Base-by-base conservation (phyloP, 2,329 filamentous ascomycete genomes). In the Claviceps cyperi region DNA sequence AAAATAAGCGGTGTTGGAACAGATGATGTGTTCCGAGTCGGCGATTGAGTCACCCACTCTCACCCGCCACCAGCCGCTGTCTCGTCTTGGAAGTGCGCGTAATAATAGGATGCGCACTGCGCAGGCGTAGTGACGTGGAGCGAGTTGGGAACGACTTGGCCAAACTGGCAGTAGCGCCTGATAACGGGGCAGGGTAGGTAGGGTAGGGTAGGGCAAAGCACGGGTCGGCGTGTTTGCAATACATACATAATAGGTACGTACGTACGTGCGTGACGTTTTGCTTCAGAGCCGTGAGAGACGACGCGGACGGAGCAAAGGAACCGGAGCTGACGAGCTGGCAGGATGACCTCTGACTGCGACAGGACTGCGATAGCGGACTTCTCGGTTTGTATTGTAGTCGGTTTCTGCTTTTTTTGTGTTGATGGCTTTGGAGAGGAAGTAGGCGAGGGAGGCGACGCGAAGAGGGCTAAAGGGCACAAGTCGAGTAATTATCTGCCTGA, bases 331-430 rank as follows among this genome's bases (percentile, higher is more conserved):
- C 59, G 57, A 64, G 72, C 74, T 77, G 75, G 66, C 68, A 74
- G 70, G 74, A 78, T 68, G 66, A 73, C 74, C 75, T 65, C 43
- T 68, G 70, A 74, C 76, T 76, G 76, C 76, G 76, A 79, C 76
- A 72, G 69, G 69, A 74, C 76, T 75, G 76, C 75, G 76, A 79
- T 75, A 71, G 69, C 67, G 71, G 71, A 75, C 70, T 76, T 11
- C 75, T 76, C 68, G 66, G 66, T 71, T 32, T 62, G 66, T 71
- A 69, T 67, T 64, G 66, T 66, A 71, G 70, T 69, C 72, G 71
- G 67, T 65, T 67, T 70, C 69, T 53, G 61, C 62, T 67, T 69
- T 65, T 69, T 69, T 73, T 66, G n/a, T 67, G n/a, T 9, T 74
- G 68, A 72, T 74, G 69, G 64, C 71, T 71, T 71, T 68, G 53